A percentile compares a stretch with the other conserved stretches of the same genome.
Conservation (phyloP, 2,329 filamentous ascomycete genomes). For the Colletotrichum sp. region DNA sequence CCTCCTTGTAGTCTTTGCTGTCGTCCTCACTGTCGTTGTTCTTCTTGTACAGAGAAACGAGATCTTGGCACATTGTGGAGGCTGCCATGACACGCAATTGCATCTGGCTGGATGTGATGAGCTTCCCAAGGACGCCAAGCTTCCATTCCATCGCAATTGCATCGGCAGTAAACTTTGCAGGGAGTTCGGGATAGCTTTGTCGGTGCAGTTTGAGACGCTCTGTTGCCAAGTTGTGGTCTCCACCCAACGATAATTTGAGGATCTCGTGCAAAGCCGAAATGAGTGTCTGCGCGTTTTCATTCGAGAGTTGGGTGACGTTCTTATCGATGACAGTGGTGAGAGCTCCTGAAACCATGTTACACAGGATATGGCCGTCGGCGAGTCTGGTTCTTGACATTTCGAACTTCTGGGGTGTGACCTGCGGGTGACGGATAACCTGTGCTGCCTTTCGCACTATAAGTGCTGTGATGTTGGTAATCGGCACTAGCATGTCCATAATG, state of each 20-base stretch:
- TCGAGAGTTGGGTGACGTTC: constrained; percentile 55
- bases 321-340: constrained; percentile 58
- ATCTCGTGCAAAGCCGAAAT: constrained; percentile 50
- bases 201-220: constrained; percentile 36
- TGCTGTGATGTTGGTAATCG: constrained; percentile 39
- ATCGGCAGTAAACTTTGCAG: constrained; percentile 44
- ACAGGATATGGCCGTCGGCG: constrained; percentile 47
- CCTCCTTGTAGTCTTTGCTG: constrained; percentile 22
- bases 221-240: constrained; percentile 39
- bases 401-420: not conserved
- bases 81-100: constrained; percentile 84
- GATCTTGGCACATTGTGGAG: constrained; percentile 72
- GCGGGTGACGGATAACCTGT: constrained; percentile 22
- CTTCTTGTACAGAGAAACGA: constrained; percentile 70
- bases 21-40: constrained; percentile 52
- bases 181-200: constrained; percentile 40
- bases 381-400: constrained; percentile 39
- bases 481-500: constrained; percentile 47
- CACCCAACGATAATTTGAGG: constrained; percentile 44
- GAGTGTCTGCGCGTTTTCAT: constrained; percentile 45
- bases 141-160: constrained; percentile 70
- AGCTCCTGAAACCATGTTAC: constrained; percentile 44
- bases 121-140: constrained; percentile 70
- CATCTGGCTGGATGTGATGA: constrained; percentile 88
- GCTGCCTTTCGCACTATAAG: constrained; percentile 35